These are phyloP conservation scores for Tylopilus sp. DNA, from an alignment of 1,284 basidiomycete genomes.

Conservation along the genomic window DNA sequence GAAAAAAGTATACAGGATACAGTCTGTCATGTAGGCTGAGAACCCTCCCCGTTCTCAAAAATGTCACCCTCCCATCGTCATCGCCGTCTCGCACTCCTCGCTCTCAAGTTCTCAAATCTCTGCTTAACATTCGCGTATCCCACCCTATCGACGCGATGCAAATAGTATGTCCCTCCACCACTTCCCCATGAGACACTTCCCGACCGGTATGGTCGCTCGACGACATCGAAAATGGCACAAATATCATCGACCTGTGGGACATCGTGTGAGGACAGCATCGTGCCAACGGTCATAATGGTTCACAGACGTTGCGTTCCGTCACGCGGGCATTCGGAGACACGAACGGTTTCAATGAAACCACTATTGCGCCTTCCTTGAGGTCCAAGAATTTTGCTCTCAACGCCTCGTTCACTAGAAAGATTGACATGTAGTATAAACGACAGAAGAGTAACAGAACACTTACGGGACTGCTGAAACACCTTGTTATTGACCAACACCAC, in stretches of 20 bases:
- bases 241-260: conserved; percentile 62
- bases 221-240: conserved; percentile 71
- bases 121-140: conserved; percentile 60
- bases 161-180: conserved; percentile 63
- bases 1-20: background rate
- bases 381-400: conserved; percentile 73
- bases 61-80: conserved; percentile 1
- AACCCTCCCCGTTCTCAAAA: too few species aligned
- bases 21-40: too few species aligned
- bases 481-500: conserved; percentile 80
- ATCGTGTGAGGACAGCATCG: conserved; percentile 4
- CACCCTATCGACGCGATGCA: conserved; percentile 71
- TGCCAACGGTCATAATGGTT: background rate
- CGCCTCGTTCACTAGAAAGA: conserved; percentile 67
- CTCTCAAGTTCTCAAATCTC: conserved; percentile 48
- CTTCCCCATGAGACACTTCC: conserved; percentile 76
- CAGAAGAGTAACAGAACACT: conserved; percentile 36
- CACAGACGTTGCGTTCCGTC: conserved; percentile 68
- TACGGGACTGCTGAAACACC: conserved; percentile 67
- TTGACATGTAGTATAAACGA: too few species aligned
- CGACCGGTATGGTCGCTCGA: conserved; percentile 61
- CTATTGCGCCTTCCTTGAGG: conserved; percentile 75
- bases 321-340: conserved; percentile 65
- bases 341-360: conserved; percentile 73
- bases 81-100: conserved; percentile 32